These are phyloP conservation scores for Kluyveromyces nonfermentans DNA, from an alignment of 805 yeast genomes.

Conservation along the genomic window DNA sequence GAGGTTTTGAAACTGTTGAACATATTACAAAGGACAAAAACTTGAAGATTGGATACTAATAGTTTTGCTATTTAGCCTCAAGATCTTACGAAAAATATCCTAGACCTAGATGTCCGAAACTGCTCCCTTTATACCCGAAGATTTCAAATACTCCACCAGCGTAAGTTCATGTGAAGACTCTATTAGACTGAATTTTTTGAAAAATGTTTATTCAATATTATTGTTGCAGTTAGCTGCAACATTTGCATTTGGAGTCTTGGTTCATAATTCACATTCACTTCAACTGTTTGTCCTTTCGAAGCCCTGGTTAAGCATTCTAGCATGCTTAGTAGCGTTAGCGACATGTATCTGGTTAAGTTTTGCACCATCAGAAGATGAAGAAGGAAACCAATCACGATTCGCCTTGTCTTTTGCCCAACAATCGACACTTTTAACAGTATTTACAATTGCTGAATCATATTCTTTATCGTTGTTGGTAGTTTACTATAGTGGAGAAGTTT, in stretches of 20 bases:
- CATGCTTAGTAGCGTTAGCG: conserved; percentile 51
- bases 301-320: conserved; percentile 48
- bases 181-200: conserved; percentile 63
- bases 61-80: background rate
- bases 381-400: conserved; percentile 41
- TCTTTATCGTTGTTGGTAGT: conserved; percentile 60
- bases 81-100: background rate
- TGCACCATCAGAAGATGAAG: conserved; percentile 54
- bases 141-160: conserved; percentile 70
- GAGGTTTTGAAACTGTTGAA: no score
- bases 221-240: conserved; percentile 57
- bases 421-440: conserved; percentile 47
- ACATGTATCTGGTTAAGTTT: conserved; percentile 54
- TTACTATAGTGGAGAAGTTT: conserved; percentile 49
- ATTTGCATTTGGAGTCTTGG: conserved; percentile 29
- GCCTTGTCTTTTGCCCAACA: conserved; percentile 20
- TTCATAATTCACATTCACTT: conserved; percentile 11
- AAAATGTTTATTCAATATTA: conserved; percentile 71
- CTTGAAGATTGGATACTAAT: background rate
- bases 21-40: background rate
- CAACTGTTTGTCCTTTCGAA: conserved; percentile 46
- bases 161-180: conserved; percentile 73
- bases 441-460: conserved; percentile 70
- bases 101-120: background rate
- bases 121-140: conserved; percentile 43